Evolutionary conservation across 192 early-diverging fungal genomes (phyloP).

Genomic region (Podochytrium sp.): DNA sequence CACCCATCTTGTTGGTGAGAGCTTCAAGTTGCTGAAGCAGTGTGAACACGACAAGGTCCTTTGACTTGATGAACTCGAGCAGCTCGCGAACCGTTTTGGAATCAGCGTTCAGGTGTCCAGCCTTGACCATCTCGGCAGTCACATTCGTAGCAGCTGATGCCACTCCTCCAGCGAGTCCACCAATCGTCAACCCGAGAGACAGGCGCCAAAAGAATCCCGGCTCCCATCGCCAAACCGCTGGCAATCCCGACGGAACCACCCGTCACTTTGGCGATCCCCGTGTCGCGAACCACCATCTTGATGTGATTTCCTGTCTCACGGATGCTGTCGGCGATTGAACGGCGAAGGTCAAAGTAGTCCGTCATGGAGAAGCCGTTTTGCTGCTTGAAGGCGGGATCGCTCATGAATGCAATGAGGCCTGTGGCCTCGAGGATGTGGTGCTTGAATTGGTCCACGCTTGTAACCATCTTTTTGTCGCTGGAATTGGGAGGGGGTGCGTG

Average conservation of each 20-base stretch:
- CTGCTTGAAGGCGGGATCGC: not conserved
- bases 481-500: no score
- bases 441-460: not conserved
- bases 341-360: not conserved
- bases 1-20: not conserved
- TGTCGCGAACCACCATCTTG: not conserved
- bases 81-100: not conserved
- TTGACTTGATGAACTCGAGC: not conserved
- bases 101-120: not conserved
- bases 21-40: not conserved
- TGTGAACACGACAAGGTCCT: not conserved
- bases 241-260: not conserved
- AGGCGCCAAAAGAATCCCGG: not conserved
- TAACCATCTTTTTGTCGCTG: no score
- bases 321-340: not conserved
- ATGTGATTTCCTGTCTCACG: not conserved
- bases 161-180: not conserved
- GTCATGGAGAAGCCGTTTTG: not conserved
- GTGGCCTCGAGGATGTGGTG: not conserved
- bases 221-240: not conserved
- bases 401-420: not conserved
- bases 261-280: not conserved
- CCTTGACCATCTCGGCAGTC: not conserved
- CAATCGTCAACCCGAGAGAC: slow-evolving; percentile 1
- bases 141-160: not conserved